Percentiles rank a stretch among this genome's conserved stretches.
Conservation (phyloP, 306 rosid genomes). For the Carpinus fangiana region DNA sequence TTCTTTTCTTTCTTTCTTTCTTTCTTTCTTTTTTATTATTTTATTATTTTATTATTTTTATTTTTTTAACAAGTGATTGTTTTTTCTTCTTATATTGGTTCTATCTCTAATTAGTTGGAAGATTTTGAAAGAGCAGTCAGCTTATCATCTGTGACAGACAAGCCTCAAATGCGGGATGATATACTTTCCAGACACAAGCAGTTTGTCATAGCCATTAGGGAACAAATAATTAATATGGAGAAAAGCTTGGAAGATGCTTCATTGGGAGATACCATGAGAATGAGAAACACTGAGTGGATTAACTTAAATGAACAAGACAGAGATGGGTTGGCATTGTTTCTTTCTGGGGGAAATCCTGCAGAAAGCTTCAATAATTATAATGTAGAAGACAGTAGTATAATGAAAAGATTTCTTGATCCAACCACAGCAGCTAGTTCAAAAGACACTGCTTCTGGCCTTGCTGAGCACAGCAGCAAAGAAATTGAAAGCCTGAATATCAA, state of each 20-base stretch:
- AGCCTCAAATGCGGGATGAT: conserved; percentile 31
- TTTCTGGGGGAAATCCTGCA: conserved; percentile 31
- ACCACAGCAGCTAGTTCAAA: conserved; percentile 22
- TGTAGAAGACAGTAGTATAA: conserved; percentile 19
- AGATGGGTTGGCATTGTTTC: conserved; percentile 41
- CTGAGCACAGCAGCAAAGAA: conserved; percentile 21
- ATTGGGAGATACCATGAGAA: conserved; percentile 23
- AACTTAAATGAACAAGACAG: conserved; percentile 42
- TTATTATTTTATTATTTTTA: too few species aligned
- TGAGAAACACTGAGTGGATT: conserved; percentile 28
- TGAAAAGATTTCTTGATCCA: conserved; percentile 38
- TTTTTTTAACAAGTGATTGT: not conserved
- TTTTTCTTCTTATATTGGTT: conserved; percentile 1
- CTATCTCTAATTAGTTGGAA: conserved; percentile 37
- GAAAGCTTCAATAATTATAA: conserved; percentile 18
- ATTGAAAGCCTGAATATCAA: conserved; percentile 21
- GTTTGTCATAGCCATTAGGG: conserved; percentile 40
- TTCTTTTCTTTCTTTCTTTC: too few species aligned
- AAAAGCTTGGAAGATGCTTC: conserved; percentile 28
- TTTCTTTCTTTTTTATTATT: too few species aligned
- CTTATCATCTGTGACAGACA: conserved; percentile 24
- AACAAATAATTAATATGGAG: conserved; percentile 38
- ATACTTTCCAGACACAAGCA: conserved; percentile 34
- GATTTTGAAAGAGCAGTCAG: conserved; percentile 47
- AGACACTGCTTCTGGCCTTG: conserved; percentile 15